These are phyloP conservation scores for Colletotrichum chlorophyti DNA, from an alignment of 2,329 filamentous ascomycete genomes.

Conservation along the genomic window DNA sequence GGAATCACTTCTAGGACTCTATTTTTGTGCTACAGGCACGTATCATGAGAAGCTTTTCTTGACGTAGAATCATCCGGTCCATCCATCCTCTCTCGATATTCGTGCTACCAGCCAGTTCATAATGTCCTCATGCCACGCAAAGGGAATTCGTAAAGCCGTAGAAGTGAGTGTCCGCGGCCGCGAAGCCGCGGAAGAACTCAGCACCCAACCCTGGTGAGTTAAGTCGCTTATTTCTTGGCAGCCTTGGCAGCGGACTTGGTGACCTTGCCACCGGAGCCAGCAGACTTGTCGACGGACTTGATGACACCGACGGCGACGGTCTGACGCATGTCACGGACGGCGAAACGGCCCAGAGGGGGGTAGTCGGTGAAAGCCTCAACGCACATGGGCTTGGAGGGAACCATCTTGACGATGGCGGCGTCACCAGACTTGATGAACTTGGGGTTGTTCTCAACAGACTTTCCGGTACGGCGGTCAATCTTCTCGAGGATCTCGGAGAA, in stretches of 20 bases:
- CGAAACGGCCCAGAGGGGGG: constrained; percentile 99
- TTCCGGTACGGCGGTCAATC: constrained; percentile 99
- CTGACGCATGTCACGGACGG: constrained; percentile 97
- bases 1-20: constrained; percentile 47
- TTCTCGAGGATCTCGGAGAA: constrained; percentile 99
- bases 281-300: constrained; percentile 80
- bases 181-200: constrained; percentile 16
- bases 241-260: constrained; percentile 78
- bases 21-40: constrained; percentile 54
- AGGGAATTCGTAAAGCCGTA: constrained; percentile 52
- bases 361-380: constrained; percentile 99
- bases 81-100: constrained; percentile 49
- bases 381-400: constrained; percentile 99
- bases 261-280: constrained; percentile 66
- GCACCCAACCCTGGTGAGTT: constrained; percentile 27
- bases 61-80: constrained; percentile 44
- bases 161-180: constrained; percentile 43
- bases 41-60: constrained; percentile 50
- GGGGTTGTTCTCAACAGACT: constrained; percentile 87
- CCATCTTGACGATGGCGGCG: constrained; percentile 99
- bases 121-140: constrained; percentile 51
- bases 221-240: constrained; percentile 71
- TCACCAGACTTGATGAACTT: constrained; percentile 99
- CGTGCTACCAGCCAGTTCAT: constrained; percentile 49
- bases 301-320: constrained; percentile 95